A percentile compares a stretch with the other conserved stretches of the same genome.
These are phyloP conservation scores for Flaveria ramosissima DNA, from an alignment of 129 eudicot genomes.

Conservation along the genomic window DNA sequence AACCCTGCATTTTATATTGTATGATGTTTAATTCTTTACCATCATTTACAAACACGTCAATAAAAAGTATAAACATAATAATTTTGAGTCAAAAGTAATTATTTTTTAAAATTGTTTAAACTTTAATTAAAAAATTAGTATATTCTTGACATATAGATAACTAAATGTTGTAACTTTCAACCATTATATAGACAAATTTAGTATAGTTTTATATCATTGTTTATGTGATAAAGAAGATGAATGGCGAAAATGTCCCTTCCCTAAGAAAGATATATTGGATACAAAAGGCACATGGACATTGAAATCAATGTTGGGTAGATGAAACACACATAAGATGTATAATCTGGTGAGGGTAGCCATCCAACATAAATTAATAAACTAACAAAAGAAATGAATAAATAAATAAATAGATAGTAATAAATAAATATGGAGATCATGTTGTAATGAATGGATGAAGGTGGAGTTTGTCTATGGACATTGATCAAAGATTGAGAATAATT, in stretches of 20 bases:
- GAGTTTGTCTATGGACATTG: constrained; percentile 34
- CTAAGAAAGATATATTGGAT: not conserved
- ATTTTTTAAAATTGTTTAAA: not conserved
- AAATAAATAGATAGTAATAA: constrained; percentile 4
- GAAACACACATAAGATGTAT: constrained; percentile 41
- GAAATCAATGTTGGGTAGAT: constrained; percentile 44
- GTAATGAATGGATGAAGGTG: constrained; percentile 37
- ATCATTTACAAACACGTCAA: not conserved
- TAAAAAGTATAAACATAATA: not conserved
- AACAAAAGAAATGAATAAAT: constrained; percentile 33
- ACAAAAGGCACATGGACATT: constrained; percentile 41
- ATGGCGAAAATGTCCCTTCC: constrained; percentile 13
- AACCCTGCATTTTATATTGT: not conserved
- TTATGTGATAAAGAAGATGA: not conserved
- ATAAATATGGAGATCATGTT: constrained; percentile 38
- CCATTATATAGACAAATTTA: not conserved
- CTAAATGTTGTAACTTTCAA: not conserved
- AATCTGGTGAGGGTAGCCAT: constrained; percentile 46
- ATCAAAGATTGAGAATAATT: constrained; percentile 39
- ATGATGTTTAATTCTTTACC: not conserved
- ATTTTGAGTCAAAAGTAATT: not conserved
- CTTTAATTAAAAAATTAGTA: not conserved
- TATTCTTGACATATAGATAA: not conserved
- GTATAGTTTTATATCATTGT: not conserved
- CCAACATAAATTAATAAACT: constrained; percentile 28